Evolutionary conservation across 352 stramenopile genomes (phyloP), one percentile per base, ranked within the genome.

Genomic region (Halophytophthora batemanensis): DNA sequence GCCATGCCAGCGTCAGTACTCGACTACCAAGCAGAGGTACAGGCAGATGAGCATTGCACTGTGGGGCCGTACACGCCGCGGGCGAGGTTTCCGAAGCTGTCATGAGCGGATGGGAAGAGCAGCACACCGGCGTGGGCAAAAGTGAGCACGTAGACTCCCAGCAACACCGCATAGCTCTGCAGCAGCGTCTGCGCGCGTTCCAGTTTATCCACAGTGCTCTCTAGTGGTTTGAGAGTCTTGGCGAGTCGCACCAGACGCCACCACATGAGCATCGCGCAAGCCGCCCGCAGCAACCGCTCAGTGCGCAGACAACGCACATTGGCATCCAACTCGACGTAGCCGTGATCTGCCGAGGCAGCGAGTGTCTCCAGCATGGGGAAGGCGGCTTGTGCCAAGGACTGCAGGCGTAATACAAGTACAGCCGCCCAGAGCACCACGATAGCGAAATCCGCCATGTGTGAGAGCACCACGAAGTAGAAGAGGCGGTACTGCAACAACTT

Each of bases 401-500:
- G 53, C 1, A 85, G n/a, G 0, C 76, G 73, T 1, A 67, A 25
- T 2, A 43, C 54, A 34, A 82, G 61, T 5, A 77, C 53, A 1
- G 61, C 55, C 10, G 50, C 10, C 66, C 75, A 86, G 0, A 87
- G 44, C 28, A 59, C 58, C 7, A 84, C 53, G 23, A 86, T 74
- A 23, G 66, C 38, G 12, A 78, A 78, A 41, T 91, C 80, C 12
- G 75, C 46, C 2, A 84, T 17, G 46, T 91, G 80, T 4, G 47
- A 69, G 0, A 56, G 56, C 13, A 89, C 64, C 34, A 71, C 49
- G 41, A 89, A 85, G 64, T 86, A 89, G 49, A 82, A 85, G 22
- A 69, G 61, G 4, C 71, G 69, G 48, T 87, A 88, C 17, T 78
- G 66, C 17, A 69, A 18, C 12, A 89, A 31, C 39, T 86, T 87